A percentile compares a stretch with the other conserved stretches of the same genome.
Evolutionary conservation across 2,329 filamentous ascomycete genomes (phyloP).

Genomic region (Aspergillus sp.): DNA sequence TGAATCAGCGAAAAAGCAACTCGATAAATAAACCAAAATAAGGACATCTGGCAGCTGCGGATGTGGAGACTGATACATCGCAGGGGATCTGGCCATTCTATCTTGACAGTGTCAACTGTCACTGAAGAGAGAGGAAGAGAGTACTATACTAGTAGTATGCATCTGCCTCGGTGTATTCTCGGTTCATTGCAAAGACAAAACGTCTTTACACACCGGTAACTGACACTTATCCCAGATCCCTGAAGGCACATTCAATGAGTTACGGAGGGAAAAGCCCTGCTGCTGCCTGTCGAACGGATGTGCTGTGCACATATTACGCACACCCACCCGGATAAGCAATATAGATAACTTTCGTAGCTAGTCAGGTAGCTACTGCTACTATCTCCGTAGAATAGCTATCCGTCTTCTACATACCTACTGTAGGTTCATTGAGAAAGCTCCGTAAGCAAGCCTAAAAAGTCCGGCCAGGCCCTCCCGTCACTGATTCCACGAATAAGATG

Average conservation of each 20-base stretch:
- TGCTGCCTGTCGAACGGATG: not conserved
- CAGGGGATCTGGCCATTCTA: not conserved
- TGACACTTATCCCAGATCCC: not conserved
- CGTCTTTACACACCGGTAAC: not conserved
- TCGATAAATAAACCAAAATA: not conserved
- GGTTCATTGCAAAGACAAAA: not conserved
- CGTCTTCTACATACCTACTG: not conserved
- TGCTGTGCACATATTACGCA: not conserved
- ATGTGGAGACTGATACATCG: not conserved
- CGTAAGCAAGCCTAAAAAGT: not conserved
- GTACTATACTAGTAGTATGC: not conserved
- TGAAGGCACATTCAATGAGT: not conserved
- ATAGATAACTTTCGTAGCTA: not conserved
- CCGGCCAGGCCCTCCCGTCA: not conserved
- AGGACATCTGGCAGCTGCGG: not conserved
- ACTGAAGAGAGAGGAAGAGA: not conserved
- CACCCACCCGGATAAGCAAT: not conserved
- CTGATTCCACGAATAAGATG: not conserved
- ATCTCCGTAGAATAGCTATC: not conserved
- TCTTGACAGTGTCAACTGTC: not conserved
- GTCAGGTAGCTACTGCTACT: not conserved
- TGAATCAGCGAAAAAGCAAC: not conserved
- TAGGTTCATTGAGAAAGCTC: not conserved
- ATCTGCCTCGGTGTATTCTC: slow-evolving; percentile 6
- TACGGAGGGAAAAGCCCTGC: not conserved